These are phyloP conservation scores for Cyclotella kingstonii DNA, from an alignment of 108 stramenopile species.

Conservation along the genomic window DNA sequence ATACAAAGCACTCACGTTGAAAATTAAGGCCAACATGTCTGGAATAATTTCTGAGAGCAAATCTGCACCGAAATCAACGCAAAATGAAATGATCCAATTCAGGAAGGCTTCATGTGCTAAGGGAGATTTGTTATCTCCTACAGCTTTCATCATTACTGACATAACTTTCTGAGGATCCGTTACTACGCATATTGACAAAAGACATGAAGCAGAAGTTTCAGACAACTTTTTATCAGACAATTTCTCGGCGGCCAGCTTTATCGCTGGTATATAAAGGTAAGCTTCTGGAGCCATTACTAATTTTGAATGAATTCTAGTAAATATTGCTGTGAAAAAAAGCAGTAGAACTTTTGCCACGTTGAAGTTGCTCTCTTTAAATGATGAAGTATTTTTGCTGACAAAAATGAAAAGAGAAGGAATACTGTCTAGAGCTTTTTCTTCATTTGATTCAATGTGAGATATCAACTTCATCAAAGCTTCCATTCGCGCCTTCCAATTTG, in stretches of 20 bases:
- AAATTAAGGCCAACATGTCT: conserved; percentile 52
- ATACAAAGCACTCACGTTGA: conserved; percentile 53
- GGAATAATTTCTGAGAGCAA: conserved; percentile 48
- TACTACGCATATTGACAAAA: conserved; percentile 57
- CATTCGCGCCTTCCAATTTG: conserved; percentile 67
- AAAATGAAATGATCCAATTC: conserved; percentile 54
- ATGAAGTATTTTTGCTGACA: conserved; percentile 64
- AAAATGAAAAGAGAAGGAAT: conserved; percentile 53
- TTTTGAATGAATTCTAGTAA: conserved; percentile 37
- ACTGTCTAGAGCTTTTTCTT: conserved; percentile 15
- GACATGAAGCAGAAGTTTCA: conserved; percentile 41
- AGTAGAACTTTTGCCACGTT: conserved; percentile 68
- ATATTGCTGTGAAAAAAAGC: conserved; percentile 57
- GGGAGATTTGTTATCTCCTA: conserved; percentile 67
- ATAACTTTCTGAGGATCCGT: conserved; percentile 51
- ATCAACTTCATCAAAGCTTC: conserved; percentile 59
- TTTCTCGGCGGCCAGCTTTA: conserved; percentile 59
- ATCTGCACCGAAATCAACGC: conserved; percentile 66
- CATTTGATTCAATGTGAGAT: conserved; percentile 36
- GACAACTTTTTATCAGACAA: conserved; percentile 77
- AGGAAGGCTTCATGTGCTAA: conserved; percentile 70
- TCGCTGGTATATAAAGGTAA: conserved; percentile 50
- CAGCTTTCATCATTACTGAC: conserved; percentile 15
- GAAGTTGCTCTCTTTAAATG: conserved; percentile 83
- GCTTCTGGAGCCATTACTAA: conserved; percentile 24